Evolutionary conservation across 192 early-diverging fungal genomes (phyloP).

Genomic region (Neocallimastix lanati): DNA sequence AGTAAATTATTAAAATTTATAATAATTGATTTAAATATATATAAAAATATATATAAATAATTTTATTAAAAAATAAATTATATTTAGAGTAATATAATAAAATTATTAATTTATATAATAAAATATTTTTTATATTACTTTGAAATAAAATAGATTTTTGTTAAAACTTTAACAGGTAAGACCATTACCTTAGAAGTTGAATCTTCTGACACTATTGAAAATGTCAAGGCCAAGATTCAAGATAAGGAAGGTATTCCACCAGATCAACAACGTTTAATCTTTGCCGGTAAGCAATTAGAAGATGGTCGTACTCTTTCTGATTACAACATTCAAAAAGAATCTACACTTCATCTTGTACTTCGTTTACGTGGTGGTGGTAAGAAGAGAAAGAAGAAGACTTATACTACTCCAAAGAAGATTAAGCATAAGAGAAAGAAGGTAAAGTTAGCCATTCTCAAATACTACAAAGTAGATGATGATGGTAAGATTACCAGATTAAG

Average conservation of each 20-base stretch:
- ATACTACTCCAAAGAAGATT: slow-evolving; percentile 99
- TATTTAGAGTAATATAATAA: too few species aligned
- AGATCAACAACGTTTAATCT: slow-evolving; percentile 33
- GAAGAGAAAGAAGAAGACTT: slow-evolving; percentile 99
- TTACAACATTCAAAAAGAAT: slow-evolving; percentile 47
- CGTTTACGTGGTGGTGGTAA: slow-evolving; percentile 73
- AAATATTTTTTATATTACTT: too few species aligned
- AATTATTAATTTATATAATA: too few species aligned
- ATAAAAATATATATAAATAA: too few species aligned
- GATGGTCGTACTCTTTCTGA: slow-evolving; percentile 22
- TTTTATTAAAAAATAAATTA: too few species aligned
- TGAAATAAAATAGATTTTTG: slow-evolving; percentile 36
- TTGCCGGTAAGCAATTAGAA: slow-evolving; percentile 21
- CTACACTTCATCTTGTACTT: slow-evolving; percentile 52
- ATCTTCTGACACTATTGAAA: slow-evolving; percentile 15
- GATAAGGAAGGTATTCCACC: slow-evolving; percentile 28
- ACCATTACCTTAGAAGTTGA: slow-evolving; percentile 36
- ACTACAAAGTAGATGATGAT: slow-evolving; percentile 95
- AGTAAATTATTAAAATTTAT: too few species aligned
- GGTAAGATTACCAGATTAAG: slow-evolving; percentile 96
- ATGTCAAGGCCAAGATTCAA: slow-evolving; percentile 24
- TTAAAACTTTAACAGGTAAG: slow-evolving; percentile 41
- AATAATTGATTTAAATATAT: too few species aligned
- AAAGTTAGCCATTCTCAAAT: slow-evolving; percentile 96
- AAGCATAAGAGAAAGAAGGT: slow-evolving; percentile 98